Percentiles rank a stretch among this genome's conserved stretches.
Conservation (phyloP, 148 eudicot genomes). For the Rhododendron vialii region DNA sequence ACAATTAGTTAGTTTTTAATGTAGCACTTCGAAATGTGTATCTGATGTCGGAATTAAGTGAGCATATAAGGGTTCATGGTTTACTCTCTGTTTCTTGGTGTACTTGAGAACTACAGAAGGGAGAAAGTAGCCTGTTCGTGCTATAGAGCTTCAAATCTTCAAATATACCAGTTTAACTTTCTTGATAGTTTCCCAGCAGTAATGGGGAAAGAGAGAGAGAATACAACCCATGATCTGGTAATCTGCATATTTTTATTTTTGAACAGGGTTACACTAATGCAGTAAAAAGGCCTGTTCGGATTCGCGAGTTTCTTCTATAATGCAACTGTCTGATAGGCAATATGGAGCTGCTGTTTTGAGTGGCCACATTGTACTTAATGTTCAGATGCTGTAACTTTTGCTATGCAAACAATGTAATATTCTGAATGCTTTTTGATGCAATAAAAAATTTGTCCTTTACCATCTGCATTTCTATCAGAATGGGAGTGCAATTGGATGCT, state of each 20-base stretch:
- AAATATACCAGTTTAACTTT: not conserved
- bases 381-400: not conserved
- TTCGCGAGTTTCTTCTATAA: conserved; percentile 61
- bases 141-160: not conserved
- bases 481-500: not conserved
- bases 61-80: not conserved
- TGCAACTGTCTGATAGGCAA: not conserved
- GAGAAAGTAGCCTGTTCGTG: not conserved
- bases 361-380: not conserved
- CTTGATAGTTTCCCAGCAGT: not conserved
- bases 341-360: not conserved
- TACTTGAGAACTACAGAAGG: not conserved
- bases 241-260: not conserved
- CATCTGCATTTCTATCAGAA: not conserved
- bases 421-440: not conserved
- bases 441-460: not conserved
- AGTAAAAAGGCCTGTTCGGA: conserved; percentile 85
- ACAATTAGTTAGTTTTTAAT: not conserved
- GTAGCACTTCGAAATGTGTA: not conserved
- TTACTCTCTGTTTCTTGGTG: not conserved
- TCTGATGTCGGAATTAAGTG: not conserved
- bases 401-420: not conserved
- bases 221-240: not conserved
- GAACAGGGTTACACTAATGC: conserved; percentile 97
- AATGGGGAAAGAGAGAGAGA: not conserved